phyloP scores from a whole-genome alignment of 225 moss, liverwort and hornwort species.

The Sphagnum contortum region DNA sequence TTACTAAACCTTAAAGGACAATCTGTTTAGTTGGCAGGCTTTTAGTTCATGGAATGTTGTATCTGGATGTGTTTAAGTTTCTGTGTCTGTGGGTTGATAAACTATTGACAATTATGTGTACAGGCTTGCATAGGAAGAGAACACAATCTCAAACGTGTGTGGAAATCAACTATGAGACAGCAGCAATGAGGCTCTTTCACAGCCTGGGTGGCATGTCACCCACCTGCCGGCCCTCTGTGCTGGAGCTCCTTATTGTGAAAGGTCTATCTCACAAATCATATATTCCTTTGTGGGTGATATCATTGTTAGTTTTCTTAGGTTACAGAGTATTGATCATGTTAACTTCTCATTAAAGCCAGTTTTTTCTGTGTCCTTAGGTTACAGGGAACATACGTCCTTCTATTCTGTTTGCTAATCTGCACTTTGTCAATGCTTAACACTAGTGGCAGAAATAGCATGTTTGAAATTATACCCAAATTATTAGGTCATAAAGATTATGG shows the following conservation, averaged over 20 bases:
- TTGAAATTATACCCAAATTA: no score
- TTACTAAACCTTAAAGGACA: no score
- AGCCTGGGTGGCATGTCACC: constrained; percentile 18
- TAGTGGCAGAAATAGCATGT: no score
- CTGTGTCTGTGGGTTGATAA: no score
- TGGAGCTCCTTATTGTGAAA: constrained; percentile 22
- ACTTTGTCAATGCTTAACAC: no score
- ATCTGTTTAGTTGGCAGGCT: no score
- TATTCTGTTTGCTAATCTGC: no score
- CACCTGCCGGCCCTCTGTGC: constrained; percentile 11
- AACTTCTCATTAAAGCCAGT: not conserved
- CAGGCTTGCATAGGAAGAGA: constrained; percentile 5
- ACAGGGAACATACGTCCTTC: not conserved
- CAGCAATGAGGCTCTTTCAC: not conserved
- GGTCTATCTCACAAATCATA: constrained; percentile 5
- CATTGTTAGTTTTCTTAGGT: not conserved
- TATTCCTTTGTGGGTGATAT: not conserved
- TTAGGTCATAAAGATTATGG: no score
- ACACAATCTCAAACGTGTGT: not conserved
- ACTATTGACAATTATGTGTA: no score
- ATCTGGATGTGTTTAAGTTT: no score
- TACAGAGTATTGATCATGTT: not conserved
- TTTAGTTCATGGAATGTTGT: no score
- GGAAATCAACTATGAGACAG: not conserved
- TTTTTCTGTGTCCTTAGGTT: not conserved